These are phyloP conservation scores for Ajuga reptans DNA, from an alignment of 305 asterid species.

Conservation along the genomic window DNA sequence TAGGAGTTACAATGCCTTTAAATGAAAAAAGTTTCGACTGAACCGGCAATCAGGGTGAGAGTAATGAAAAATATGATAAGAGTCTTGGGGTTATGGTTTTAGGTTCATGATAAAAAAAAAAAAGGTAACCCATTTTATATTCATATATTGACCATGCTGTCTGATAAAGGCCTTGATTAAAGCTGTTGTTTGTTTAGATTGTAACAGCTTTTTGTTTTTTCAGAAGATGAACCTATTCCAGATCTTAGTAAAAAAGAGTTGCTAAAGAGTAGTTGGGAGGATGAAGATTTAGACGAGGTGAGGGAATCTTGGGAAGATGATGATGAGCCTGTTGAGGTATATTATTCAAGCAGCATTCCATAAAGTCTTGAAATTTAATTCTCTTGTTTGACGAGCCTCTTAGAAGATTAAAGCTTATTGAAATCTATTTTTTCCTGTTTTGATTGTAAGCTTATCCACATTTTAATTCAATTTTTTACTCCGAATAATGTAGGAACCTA, in stretches of 20 bases:
- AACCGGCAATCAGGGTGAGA: no score
- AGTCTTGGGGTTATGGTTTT: no score
- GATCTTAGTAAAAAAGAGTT: conserved; percentile 47
- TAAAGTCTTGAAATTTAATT: neutral
- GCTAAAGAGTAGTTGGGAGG: conserved; percentile 65
- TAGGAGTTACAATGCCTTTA: no score
- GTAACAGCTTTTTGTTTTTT: neutral
- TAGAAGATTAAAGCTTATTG: neutral
- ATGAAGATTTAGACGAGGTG: conserved; percentile 76
- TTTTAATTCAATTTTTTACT: neutral
- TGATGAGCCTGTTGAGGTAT: conserved; percentile 61
- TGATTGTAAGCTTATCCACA: neutral
- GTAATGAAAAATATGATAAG: no score
- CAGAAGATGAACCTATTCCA: conserved; percentile 69
- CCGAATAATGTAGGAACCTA: conserved; percentile 42
- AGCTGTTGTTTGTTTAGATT: neutral
- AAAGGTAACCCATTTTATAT: no score
- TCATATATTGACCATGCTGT: no score
- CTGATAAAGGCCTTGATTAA: neutral
- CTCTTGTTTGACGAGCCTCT: neutral
- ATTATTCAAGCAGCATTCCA: neutral
- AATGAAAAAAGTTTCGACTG: no score
- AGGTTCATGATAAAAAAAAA: no score
- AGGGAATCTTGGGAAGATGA: conserved; percentile 98
- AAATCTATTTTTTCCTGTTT: neutral